Percentiles rank a stretch among this genome's conserved stretches.
phyloP scores from a whole-genome alignment of 2,329 filamentous ascomycete species.

The Calycina herbarum region DNA sequence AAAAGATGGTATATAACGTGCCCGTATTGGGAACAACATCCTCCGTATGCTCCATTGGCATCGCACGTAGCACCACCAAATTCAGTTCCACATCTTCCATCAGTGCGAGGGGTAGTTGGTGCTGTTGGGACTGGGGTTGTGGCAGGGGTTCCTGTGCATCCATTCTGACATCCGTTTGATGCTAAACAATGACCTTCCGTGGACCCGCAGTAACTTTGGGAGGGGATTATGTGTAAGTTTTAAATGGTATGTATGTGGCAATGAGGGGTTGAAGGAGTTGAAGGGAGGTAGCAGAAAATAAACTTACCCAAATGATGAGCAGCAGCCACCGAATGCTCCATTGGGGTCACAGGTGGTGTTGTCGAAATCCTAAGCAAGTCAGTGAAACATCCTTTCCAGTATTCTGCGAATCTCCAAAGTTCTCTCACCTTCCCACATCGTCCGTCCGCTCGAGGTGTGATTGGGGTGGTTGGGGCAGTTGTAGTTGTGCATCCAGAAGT shows the following conservation, averaged over 20 bases:
- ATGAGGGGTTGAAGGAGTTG: background rate
- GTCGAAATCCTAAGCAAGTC: conserved; percentile 24
- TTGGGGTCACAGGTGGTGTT: conserved; percentile 33
- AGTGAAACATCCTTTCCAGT: background rate
- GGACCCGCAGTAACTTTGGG: conserved; percentile 31
- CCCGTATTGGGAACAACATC: conserved; percentile 24
- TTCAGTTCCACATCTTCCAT: conserved; percentile 24
- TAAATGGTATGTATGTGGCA: conserved; percentile 7
- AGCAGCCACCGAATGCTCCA: conserved; percentile 35
- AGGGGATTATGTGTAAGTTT: conserved; percentile 8
- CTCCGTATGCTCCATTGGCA: conserved; percentile 16
- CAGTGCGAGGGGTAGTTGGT: conserved; percentile 4
- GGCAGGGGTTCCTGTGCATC: conserved; percentile 24
- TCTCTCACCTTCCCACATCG: conserved; percentile 31
- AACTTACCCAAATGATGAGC: conserved; percentile 35
- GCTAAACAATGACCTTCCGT: conserved; percentile 30
- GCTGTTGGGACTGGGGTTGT: conserved; percentile 7
- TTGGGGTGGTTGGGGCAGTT: background rate
- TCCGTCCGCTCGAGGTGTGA: conserved; percentile 28
- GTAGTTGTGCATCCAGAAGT: conserved; percentile 45
- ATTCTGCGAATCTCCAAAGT: background rate
- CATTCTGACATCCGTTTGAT: conserved; percentile 35
- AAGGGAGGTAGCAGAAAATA: background rate
- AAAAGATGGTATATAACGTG: conserved; percentile 11
- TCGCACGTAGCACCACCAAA: conserved; percentile 23